Base-by-base conservation (phyloP, 495 filamentous ascomycete species). In the Aspergillus sclerotiicarbonarius region DNA sequence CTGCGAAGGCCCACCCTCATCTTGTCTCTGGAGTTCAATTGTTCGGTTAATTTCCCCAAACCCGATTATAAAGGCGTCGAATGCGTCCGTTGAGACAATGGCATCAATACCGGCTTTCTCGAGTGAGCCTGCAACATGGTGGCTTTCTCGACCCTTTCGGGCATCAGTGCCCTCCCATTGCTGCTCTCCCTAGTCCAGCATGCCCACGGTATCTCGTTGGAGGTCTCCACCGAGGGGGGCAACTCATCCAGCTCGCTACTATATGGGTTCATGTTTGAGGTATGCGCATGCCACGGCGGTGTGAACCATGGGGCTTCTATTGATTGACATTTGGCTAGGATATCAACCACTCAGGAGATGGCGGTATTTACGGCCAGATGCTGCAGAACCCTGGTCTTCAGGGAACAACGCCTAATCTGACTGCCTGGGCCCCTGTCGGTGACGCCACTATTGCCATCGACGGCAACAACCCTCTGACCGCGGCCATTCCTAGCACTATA, bases 301-400 rank as follows among this genome's bases (percentile, higher is more conserved):
- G 8, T 35, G 1, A 13, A 7, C 8, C 33, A 13, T 35, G 3
- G 33, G 13, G 3, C 8, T 35, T 13, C 8, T 9, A 13, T 3
- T 9, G 8, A 35, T 37, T 58, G 54, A 57, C 35, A 56, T 45
- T 49, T 57, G 13, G 10, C 10, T 30, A 82, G 81, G 84, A 87
- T 58, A 86, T 87, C 68, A 85, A 87, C 69, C 82, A 89, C 67
- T 85, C 80, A 9, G 86, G 86, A 13, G 87, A 89, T 67, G 87
- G 87, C 12, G 87, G 87, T 15, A 78, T 89, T 51, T 89, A 90
- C 62, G 87, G 83, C 37, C 85, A 90, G 63, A 67, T 89, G 31
- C 82, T 89, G 51, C 73, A 72, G 33, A 90, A 90, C 66, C 77
- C 84, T 44, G 87, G 85, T 30, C 87, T 90, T 44, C 81, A 85